Base-by-base conservation (phyloP, 2,329 filamentous ascomycete genomes). In the Cladosporium phlei region DNA sequence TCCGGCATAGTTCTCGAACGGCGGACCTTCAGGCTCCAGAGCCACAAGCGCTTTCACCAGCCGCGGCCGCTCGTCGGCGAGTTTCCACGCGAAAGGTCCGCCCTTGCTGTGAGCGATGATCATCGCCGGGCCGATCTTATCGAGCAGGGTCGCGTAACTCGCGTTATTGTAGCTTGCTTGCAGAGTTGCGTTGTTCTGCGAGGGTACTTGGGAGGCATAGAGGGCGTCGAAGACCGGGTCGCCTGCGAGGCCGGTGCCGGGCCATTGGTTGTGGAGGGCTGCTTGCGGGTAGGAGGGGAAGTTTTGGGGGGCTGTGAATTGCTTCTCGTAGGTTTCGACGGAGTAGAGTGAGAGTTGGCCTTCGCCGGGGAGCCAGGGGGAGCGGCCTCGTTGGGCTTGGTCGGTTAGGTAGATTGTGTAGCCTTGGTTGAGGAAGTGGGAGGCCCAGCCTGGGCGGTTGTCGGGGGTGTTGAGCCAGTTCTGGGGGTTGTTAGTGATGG, bases 11-110 rank as follows among this genome's bases (percentile, higher is more conserved):
- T 60, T 53, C 29, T 55, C 38, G 53, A 74, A 78, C 0, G 76
- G 77, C 1, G 77, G 77, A 0, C 77, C 77, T 3, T 64, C 58
- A 0, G 77, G 77, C 54, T 81, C 78, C 10, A 82, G 51, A 1
- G 70, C 66, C 1, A 82, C 59, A 16, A 79, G 68, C 0, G 63
- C 71, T 16, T 68, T 69, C 2, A 80, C 71, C 0, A 74, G 61
- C 0, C 69, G 53, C 0, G 78, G 76, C 3, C 68, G 58, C 2
- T 62, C 59, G 52, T 82, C 78, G 2, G 71, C 73, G 7, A 73
- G 65, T 21, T 50, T 64, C 69, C 69, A 77, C 7, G 65, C 69
- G 49, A 69, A 68, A 9, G 64, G 64, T 1, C 71, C 69, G 3
- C 73, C 72, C 12, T 76, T 69, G 0, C 73, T 76, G 51, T 81